Conservation (phyloP, 176 grass and related monocot species). For the Carex scoparia region DNA sequence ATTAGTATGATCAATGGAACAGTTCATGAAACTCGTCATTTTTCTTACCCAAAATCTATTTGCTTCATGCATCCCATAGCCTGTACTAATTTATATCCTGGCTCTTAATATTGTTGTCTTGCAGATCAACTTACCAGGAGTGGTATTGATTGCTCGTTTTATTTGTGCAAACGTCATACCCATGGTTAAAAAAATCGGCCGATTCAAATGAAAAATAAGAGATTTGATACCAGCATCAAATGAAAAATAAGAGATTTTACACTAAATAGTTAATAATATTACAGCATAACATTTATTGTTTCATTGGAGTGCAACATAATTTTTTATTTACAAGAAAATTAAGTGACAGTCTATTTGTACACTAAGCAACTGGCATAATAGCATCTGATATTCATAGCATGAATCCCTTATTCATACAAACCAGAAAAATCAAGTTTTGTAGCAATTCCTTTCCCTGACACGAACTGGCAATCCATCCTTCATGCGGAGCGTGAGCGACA, state of each 20-base stretch:
- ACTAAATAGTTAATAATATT: neutral
- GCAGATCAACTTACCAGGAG: neutral
- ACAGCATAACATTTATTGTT: neutral
- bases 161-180: neutral
- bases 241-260: neutral
- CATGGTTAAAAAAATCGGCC: neutral
- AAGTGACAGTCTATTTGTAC: neutral
- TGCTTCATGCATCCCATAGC: neutral
- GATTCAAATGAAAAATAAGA: neutral
- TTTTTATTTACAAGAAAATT: neutral
- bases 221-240: neutral
- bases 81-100: neutral
- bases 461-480: slow-evolving; percentile 38
- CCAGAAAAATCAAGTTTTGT: neutral
- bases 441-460: slow-evolving; percentile 25
- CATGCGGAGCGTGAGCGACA: slow-evolving; percentile 54
- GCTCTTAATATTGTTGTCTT: neutral
- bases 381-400: neutral
- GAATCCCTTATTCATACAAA: neutral
- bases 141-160: neutral
- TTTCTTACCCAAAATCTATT: neutral
- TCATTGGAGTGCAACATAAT: neutral
- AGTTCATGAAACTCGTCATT: neutral
- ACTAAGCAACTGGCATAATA: neutral
- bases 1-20: neutral